phyloP scores from a whole-genome alignment of 1,139 yeast species.

The Protomyces arabidopsidicola region DNA sequence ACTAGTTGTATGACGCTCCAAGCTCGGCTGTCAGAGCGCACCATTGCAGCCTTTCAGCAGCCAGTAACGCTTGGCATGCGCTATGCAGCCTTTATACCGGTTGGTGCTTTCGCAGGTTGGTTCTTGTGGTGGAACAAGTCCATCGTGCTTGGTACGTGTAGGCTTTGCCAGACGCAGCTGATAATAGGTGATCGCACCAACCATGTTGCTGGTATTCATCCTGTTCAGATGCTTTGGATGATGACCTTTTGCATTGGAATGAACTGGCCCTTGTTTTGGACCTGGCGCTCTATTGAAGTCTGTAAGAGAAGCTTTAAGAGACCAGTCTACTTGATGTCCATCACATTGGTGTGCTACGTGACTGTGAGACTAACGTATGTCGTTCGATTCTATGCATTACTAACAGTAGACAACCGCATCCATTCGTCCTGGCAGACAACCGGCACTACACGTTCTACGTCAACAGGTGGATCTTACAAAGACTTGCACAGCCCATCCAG shows the following conservation, averaged over 20 bases:
- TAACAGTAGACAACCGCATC: conserved; percentile 68
- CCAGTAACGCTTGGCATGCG: neutral
- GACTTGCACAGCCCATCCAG: conserved; percentile 50
- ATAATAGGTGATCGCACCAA: conserved; percentile 75
- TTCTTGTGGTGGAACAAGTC: conserved; percentile 68
- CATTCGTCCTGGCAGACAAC: conserved; percentile 88
- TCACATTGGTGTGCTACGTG: neutral
- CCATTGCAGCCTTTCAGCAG: neutral
- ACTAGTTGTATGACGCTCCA: neutral
- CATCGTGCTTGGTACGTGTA: conserved; percentile 54
- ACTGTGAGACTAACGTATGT: neutral
- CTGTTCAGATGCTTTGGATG: conserved; percentile 80
- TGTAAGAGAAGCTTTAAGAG: neutral
- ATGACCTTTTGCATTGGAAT: conserved; percentile 60
- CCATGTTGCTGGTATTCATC: conserved; percentile 65
- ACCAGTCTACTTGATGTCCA: neutral
- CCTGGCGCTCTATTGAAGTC: neutral
- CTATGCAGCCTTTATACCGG: conserved; percentile 15
- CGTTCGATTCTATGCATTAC: neutral
- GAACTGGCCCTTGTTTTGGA: conserved; percentile 46
- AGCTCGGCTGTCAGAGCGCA: neutral
- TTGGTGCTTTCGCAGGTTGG: conserved; percentile 52
- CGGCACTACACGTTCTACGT: conserved; percentile 88
- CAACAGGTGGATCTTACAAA: conserved; percentile 43
- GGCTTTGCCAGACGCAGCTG: neutral